Percentiles rank a stretch among this genome's conserved stretches.
Conservation (phyloP, 176 grass and related monocot genomes). For the Typha latifolia region DNA sequence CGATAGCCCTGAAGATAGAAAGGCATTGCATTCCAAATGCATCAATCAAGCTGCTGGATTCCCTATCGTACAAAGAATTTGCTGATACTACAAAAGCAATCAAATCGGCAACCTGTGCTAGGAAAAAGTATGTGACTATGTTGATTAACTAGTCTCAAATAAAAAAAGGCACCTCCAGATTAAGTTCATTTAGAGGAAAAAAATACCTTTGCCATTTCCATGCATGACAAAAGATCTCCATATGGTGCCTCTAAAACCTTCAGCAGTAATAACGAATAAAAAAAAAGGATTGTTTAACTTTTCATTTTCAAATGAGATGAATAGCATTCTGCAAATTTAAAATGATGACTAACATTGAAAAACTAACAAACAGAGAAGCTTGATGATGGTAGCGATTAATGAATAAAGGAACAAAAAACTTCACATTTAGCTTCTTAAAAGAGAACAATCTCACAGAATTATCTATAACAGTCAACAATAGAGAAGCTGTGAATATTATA, state of each 20-base stretch:
- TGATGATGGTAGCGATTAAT: no score
- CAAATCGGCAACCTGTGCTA: conserved; percentile 79
- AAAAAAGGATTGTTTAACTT: background rate
- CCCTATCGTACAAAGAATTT: conserved; percentile 53
- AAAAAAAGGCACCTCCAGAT: background rate
- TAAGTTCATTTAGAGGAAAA: conserved; percentile 18
- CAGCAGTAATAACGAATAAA: conserved; percentile 11
- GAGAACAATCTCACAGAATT: no score
- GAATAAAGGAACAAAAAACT: no score
- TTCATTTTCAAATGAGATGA: background rate
- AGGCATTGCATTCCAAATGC: conserved; percentile 77
- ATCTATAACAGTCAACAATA: no score
- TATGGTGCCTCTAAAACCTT: conserved; percentile 95
- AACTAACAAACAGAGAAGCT: no score
- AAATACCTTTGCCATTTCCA: conserved; percentile 88
- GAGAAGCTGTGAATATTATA: no score
- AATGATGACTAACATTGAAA: background rate
- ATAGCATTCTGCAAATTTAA: background rate
- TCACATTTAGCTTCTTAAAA: no score
- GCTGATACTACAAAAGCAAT: conserved; percentile 77
- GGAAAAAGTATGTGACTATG: conserved; percentile 18
- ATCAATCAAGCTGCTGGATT: conserved; percentile 42
- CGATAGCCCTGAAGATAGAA: conserved; percentile 69
- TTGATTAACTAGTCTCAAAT: conserved; percentile 1
- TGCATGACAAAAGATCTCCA: conserved; percentile 82